These are phyloP conservation scores for Exidia glandulosa DNA, from an alignment of 768 basidiomycete genomes.

Conservation along the genomic window DNA sequence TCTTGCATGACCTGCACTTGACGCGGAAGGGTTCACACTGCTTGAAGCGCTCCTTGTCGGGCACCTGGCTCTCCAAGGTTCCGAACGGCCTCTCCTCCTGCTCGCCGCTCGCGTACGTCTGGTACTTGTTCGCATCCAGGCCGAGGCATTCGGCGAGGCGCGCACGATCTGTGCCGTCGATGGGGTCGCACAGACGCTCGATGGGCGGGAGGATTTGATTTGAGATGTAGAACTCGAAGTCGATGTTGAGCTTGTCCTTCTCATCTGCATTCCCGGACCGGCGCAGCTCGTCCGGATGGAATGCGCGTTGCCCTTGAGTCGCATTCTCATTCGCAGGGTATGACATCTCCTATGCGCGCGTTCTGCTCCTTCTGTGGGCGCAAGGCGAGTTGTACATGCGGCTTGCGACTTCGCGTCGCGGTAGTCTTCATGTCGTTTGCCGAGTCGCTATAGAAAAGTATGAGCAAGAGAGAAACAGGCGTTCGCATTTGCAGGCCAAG, in stretches of 20 bases:
- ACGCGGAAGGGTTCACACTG: conserved; percentile 62
- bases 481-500: conserved; percentile 1
- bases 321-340: conserved; percentile 63
- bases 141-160: conserved; percentile 92
- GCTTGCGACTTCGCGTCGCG: conserved; percentile 90
- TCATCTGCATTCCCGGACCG: conserved; percentile 29
- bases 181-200: conserved; percentile 89
- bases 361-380: conserved; percentile 77
- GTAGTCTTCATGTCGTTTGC: conserved; percentile 95
- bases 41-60: conserved; percentile 80
- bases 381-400: conserved; percentile 93
- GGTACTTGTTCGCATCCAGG: conserved; percentile 49
- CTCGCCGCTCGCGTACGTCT: conserved; percentile 25
- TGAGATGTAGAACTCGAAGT: conserved; percentile 84
- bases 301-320: conserved; percentile 80
- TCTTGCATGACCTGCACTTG: conserved; percentile 67
- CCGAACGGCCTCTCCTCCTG: conserved; percentile 57
- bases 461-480: not conserved
- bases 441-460: conserved; percentile 53
- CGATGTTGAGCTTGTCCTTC: conserved; percentile 59
- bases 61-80: conserved; percentile 79
- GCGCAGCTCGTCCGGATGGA: conserved; percentile 86
- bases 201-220: conserved; percentile 91
- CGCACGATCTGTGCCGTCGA: conserved; percentile 88
- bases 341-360: conserved; percentile 82